Conservation (phyloP, 257 asterid species). For the Anisodus acutangulus region DNA sequence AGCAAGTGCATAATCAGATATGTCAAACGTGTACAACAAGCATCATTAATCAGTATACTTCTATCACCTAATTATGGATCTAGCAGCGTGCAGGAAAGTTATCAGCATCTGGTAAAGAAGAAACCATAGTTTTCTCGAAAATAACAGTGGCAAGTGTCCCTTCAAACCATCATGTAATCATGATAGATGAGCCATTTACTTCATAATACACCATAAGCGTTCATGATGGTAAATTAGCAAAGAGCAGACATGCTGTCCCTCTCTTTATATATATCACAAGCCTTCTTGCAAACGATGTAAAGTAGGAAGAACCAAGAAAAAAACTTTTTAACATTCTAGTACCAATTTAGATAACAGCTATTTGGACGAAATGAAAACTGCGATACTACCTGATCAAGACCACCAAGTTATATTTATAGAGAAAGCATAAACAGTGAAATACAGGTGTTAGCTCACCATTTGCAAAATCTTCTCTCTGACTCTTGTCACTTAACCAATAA, state of each 20-base stretch:
- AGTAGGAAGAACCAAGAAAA: not conserved
- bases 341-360: not conserved
- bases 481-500: conserved; percentile 73
- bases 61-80: conserved; percentile 11
- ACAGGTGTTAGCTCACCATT: conserved; percentile 58
- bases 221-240: conserved; percentile 26
- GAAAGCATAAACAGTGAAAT: conserved; percentile 25
- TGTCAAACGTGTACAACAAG: not conserved
- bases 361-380: not conserved
- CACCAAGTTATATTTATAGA: not conserved
- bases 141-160: not conserved
- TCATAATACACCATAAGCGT: conserved; percentile 1
- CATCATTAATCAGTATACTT: conserved; percentile 19
- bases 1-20: conserved; percentile 8
- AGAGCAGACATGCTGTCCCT: not conserved
- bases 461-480: conserved; percentile 83
- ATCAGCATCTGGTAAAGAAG: not conserved
- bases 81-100: not conserved
- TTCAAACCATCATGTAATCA: not conserved
- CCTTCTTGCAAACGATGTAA: not conserved
- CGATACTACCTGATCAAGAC: not conserved
- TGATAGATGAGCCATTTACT: conserved; percentile 3
- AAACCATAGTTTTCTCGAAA: not conserved
- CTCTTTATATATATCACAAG: not conserved
- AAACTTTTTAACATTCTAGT: not conserved